phyloP scores from a whole-genome alignment of 345 rosid species.

The Camelina sativa region DNA sequence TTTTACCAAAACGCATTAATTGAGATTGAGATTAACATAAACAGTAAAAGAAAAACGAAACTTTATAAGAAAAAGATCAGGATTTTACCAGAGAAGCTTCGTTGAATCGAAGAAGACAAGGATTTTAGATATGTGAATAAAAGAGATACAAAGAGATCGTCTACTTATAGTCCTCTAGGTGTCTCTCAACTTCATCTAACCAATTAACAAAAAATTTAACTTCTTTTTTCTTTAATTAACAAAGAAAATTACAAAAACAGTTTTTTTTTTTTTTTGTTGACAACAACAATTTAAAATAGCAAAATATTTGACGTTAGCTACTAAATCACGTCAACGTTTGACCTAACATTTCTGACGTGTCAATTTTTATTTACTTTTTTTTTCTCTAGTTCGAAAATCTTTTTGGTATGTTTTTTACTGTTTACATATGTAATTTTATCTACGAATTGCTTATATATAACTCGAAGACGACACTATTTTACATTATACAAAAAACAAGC shows the following conservation, averaged over 20 bases:
- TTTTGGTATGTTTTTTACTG: too few species aligned
- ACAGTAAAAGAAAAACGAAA: neutral
- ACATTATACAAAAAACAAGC: neutral
- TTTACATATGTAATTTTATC: too few species aligned
- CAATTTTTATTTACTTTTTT: conserved; percentile 1
- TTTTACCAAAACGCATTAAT: neutral
- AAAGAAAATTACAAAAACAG: neutral
- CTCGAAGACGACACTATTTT: neutral
- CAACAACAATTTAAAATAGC: neutral
- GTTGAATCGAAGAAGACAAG: neutral
- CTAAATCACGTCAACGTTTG: conserved; percentile 36
- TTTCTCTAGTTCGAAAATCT: neutral
- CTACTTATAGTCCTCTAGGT: conserved; percentile 37
- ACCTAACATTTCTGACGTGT: conserved; percentile 34
- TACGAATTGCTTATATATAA: neutral
- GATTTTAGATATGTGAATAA: neutral
- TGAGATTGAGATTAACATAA: neutral
- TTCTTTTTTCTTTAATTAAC: neutral
- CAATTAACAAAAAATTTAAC: neutral
- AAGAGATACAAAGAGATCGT: conserved; percentile 29
- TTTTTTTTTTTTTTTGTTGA: too few species aligned
- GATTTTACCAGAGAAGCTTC: conserved; percentile 26
- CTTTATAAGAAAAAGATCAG: neutral
- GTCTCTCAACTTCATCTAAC: conserved; percentile 30
- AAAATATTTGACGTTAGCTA: conserved; percentile 6